A percentile compares a stretch with the other conserved stretches of the same genome.
Conservation (phyloP, 2,329 filamentous ascomycete species). For the Thielaviopsis musarum region DNA sequence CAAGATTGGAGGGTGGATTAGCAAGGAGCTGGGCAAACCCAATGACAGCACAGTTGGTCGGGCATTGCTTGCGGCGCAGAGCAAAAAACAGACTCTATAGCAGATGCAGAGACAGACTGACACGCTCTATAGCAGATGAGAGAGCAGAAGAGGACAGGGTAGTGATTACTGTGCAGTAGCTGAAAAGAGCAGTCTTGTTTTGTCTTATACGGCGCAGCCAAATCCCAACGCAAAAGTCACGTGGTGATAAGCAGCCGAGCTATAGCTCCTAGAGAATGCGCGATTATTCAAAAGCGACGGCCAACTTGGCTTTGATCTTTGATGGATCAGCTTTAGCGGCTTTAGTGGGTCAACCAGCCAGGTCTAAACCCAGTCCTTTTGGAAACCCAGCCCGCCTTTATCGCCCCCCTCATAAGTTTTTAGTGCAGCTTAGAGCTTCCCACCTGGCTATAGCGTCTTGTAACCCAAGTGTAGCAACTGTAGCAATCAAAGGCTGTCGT, state of each 20-base stretch:
- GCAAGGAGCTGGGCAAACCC: slow-evolving; percentile 39
- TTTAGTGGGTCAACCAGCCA: not conserved
- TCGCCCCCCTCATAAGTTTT: not conserved
- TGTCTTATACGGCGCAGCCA: not conserved
- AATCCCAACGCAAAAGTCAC: not conserved
- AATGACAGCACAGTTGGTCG: slow-evolving; percentile 53
- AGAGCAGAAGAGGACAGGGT: not conserved
- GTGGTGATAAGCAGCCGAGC: not conserved
- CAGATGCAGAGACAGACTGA: not conserved
- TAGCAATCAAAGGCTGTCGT: not conserved
- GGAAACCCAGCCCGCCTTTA: not conserved
- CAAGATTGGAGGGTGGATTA: slow-evolving; percentile 59
- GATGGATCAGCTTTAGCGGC: not conserved
- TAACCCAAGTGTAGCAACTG: not conserved
- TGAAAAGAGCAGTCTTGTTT: not conserved
- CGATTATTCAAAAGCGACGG: not conserved
- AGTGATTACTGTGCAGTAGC: too few species aligned
- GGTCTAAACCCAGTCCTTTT: not conserved
- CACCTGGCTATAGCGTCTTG: not conserved
- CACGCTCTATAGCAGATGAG: not conserved
- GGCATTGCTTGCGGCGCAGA: slow-evolving; percentile 38
- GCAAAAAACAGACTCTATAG: not conserved
- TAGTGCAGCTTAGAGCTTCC: not conserved
- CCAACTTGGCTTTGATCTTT: not conserved
- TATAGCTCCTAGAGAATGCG: not conserved